Conservation (phyloP, 495 filamentous ascomycete species). For the Gamarada debralockiae region DNA sequence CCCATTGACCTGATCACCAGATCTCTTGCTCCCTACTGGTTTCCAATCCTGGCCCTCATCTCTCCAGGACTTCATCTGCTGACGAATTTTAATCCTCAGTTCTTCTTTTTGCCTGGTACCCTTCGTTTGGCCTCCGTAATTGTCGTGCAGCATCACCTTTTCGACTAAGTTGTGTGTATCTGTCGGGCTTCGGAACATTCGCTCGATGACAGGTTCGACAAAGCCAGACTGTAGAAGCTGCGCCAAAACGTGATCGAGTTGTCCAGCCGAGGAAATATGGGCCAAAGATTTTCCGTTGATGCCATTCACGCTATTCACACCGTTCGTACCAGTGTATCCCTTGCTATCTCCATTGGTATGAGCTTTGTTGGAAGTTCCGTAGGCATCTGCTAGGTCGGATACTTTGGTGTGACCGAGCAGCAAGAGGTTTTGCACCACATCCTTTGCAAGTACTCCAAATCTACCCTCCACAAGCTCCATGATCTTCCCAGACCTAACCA, state of each 20-base stretch:
- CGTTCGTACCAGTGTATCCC: conserved; percentile 23
- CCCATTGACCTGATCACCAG: conserved; percentile 16
- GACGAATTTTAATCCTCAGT: conserved; percentile 10
- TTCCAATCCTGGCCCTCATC: conserved; percentile 19
- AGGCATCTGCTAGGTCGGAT: conserved; percentile 55
- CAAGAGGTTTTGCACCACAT: conserved; percentile 69
- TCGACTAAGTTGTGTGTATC: conserved; percentile 23
- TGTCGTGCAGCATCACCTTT: conserved; percentile 4
- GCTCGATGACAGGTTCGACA: conserved; percentile 15
- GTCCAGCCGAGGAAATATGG: conserved; percentile 17
- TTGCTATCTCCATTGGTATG: conserved; percentile 21
- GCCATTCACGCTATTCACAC: conserved; percentile 23
- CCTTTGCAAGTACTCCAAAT: conserved; percentile 64
- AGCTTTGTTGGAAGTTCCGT: conserved; percentile 19
- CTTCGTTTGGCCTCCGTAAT: conserved; percentile 19
- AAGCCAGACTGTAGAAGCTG: conserved; percentile 17
- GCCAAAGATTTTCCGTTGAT: conserved; percentile 24
- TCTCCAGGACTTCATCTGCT: conserved; percentile 12
- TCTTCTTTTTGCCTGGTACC: conserved; percentile 25
- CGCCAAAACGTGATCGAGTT: conserved; percentile 15
- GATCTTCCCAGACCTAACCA: conserved; percentile 80
- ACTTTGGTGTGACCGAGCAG: conserved; percentile 74
- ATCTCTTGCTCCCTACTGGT: conserved; percentile 15
- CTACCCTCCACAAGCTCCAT: conserved; percentile 65
- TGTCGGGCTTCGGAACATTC: conserved; percentile 22